These are phyloP conservation scores for Apiospora hydei DNA, from an alignment of 2,329 filamentous ascomycete genomes.

Conservation along the genomic window DNA sequence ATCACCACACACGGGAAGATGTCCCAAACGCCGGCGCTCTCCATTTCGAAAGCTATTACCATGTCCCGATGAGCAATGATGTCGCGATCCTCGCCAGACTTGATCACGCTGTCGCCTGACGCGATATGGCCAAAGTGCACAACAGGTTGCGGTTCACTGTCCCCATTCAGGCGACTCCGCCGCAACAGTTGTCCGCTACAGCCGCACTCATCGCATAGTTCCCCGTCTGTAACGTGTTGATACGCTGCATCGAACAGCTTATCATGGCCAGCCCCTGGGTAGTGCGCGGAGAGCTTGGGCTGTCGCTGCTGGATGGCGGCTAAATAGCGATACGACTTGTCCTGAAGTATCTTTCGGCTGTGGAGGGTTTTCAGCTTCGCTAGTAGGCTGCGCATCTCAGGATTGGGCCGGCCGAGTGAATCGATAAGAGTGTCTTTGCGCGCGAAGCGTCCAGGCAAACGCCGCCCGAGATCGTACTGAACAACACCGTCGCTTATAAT, in stretches of 20 bases:
- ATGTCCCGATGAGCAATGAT: slow-evolving; percentile 35
- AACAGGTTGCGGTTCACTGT: slow-evolving; percentile 29
- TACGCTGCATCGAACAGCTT: slow-evolving; percentile 32
- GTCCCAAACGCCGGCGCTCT: slow-evolving; percentile 43
- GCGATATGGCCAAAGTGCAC: slow-evolving; percentile 48
- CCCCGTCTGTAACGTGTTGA: slow-evolving; percentile 28
- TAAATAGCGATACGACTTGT: slow-evolving; percentile 27
- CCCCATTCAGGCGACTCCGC: slow-evolving; percentile 30
- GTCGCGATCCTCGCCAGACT: slow-evolving; percentile 46
- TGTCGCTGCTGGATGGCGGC: slow-evolving; percentile 15
- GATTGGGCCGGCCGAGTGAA: slow-evolving; percentile 32
- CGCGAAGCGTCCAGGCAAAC: slow-evolving; percentile 31
- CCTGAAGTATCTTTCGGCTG: slow-evolving; percentile 25
- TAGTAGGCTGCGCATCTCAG: slow-evolving; percentile 36
- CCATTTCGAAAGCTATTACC: slow-evolving; percentile 46
- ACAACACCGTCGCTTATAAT: slow-evolving; percentile 38
- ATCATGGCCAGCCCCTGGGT: slow-evolving; percentile 30
- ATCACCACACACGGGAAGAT: slow-evolving; percentile 46
- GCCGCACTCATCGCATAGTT: slow-evolving; percentile 26
- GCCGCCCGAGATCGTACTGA: slow-evolving; percentile 42
- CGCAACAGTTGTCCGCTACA: slow-evolving; percentile 35
- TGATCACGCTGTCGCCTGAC: slow-evolving; percentile 51
- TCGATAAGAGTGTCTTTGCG: slow-evolving; percentile 35
- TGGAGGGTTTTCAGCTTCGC: slow-evolving; percentile 38
- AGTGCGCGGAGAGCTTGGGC: slow-evolving; percentile 24